Base-by-base conservation (phyloP, 2,329 filamentous ascomycete species). In the Helminthosporium solani region DNA sequence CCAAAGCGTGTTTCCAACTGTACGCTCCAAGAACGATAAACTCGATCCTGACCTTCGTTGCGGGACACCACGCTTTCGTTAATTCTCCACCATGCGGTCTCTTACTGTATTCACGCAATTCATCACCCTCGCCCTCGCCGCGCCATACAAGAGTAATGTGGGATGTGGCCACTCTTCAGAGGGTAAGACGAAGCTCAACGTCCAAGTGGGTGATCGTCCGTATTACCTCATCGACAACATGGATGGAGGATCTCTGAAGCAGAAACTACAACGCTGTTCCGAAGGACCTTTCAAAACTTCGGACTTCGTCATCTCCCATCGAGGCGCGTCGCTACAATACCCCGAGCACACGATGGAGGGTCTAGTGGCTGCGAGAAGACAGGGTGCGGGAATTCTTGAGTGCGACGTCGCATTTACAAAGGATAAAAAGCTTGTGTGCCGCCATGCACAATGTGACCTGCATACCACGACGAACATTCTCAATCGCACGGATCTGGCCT, bases 391-490 rank as follows among this genome's bases (percentile, higher is more conserved):
- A 25, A 47, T 70, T 12, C 60, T 71, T 21, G 68, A 71, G 46
- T 71, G 68, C 52, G 68, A 71, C 33, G 67, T 70, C 15, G 57
- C 67, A 0, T 70, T 71, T 54, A 71, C 68, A 8, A 61, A 60
- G 30, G 68, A 71, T 46, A 64, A 65, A 44, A 53, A 67, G 36
- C 67, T 71, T 15, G 68, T 71, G 18, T 71, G 68, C 53, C 63
- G 68, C 12, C 68, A 71, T 46, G 57, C 64, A 12, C 63, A 67
- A 40, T 71, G 68, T 52, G 67, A 71, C 50, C 50, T 71, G 34
- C 67, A 70, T 52, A 69, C 64, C 2, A 70, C 67, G 2, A 70
- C 67, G 44, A 63, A 71, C 49, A 64, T 71, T 42, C 59, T 71
- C 42, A 61, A 60, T 42, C 49, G 33, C 12, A 63, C 67, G 2